phyloP scores from a whole-genome alignment of 768 basidiomycete species.

The Amanita pallidorosea region DNA sequence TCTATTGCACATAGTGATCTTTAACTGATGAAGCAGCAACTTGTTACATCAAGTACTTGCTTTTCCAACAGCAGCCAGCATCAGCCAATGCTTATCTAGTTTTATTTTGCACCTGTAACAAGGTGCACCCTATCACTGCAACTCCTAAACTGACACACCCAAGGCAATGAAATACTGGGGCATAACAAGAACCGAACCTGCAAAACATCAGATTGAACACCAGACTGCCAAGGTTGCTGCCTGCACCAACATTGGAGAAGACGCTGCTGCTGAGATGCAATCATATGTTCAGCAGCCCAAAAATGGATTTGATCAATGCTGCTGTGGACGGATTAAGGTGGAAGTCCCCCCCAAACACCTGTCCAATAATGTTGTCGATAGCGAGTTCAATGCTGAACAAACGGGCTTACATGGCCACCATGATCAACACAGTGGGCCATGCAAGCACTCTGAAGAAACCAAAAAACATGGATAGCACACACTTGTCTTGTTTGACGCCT shows the following conservation, averaged over 20 bases:
- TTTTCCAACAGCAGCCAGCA: no score
- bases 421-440: constrained; percentile 43
- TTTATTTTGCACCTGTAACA: neutral
- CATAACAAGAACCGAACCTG: neutral
- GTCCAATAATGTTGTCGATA: constrained; percentile 42
- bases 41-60: no score
- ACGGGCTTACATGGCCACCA: constrained; percentile 38
- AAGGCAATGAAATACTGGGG: neutral
- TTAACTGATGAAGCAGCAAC: no score
- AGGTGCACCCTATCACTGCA: neutral
- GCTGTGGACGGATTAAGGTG: constrained; percentile 38
- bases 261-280: constrained; percentile 1
- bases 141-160: neutral
- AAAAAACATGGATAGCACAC: constrained; percentile 14
- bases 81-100: no score
- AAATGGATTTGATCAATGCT: constrained; percentile 34
- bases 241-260: constrained; percentile 2
- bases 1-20: no score
- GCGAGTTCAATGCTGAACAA: constrained; percentile 52
- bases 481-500: constrained; percentile 4
- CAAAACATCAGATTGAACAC: constrained; percentile 2
- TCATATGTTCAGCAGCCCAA: constrained; percentile 6
- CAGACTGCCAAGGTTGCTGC: neutral
- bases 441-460: constrained; percentile 21
- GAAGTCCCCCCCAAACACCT: constrained; percentile 23